Percentiles rank a stretch among this genome's conserved stretches.
These are phyloP conservation scores for Rhododendron vialii DNA, from an alignment of 148 eudicot genomes.

Conservation along the genomic window DNA sequence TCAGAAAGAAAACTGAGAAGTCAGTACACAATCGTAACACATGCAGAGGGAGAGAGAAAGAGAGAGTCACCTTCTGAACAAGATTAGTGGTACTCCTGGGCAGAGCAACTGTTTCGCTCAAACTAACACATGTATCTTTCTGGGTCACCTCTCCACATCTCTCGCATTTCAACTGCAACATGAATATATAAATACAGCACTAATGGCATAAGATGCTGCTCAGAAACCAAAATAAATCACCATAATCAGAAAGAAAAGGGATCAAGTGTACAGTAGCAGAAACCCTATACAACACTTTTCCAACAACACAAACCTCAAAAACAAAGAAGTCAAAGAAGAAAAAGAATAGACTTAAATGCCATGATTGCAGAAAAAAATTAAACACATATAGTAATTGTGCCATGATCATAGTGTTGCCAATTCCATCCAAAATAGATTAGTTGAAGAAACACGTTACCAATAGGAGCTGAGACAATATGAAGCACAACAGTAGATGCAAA, in stretches of 20 bases:
- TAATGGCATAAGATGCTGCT: not conserved
- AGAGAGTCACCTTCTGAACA: slow-evolving; percentile 61
- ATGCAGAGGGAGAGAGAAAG: not conserved
- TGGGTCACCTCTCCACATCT: slow-evolving; percentile 76
- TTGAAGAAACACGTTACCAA: not conserved
- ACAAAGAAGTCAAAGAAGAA: not conserved
- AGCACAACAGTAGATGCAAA: not conserved
- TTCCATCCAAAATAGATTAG: not conserved
- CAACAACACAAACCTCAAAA: not conserved
- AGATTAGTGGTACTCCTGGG: slow-evolving; percentile 55
- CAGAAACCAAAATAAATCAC: slow-evolving; percentile 8
- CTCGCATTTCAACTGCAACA: slow-evolving; percentile 70
- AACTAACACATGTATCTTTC: slow-evolving; percentile 62
- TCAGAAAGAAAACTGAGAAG: not conserved
- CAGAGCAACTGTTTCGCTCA: slow-evolving; percentile 55
- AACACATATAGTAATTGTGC: not conserved
- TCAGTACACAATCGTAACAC: not conserved
- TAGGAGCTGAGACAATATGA: not conserved
- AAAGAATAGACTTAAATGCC: not conserved
- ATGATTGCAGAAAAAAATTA: not conserved
- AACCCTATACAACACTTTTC: not conserved
- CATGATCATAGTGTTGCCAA: not conserved
- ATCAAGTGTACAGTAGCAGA: not conserved
- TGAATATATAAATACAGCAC: not conserved
- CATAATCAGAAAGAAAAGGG: not conserved